Conservation (phyloP, 2,329 filamentous ascomycete species). For the Fusarium ramigenum region DNA sequence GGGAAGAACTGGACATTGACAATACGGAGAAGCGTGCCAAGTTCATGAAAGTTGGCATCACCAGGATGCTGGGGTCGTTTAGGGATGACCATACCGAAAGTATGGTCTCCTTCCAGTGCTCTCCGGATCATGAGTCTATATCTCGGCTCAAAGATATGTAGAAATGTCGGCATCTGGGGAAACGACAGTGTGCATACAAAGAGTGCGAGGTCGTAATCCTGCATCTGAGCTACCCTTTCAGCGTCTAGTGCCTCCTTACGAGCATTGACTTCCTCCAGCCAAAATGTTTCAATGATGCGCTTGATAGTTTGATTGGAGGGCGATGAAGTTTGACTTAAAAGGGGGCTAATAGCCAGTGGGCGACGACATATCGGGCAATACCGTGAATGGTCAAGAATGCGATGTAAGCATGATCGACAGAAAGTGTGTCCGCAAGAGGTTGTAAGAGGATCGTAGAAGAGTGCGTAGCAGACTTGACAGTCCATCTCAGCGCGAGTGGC, state of each 20-base stretch:
- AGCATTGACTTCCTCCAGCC: conserved; percentile 69
- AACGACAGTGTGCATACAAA: conserved; percentile 87
- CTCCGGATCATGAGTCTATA: conserved; percentile 91
- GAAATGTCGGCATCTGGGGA: conserved; percentile 83
- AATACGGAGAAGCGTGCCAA: conserved; percentile 83
- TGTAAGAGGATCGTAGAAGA: conserved; percentile 84
- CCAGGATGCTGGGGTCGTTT: conserved; percentile 58
- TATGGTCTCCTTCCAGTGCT: conserved; percentile 75
- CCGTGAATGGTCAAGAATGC: conserved; percentile 79
- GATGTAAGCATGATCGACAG: conserved; percentile 80
- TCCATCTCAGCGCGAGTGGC: conserved; percentile 76
- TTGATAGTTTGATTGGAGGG: conserved; percentile 71
- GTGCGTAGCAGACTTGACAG: conserved; percentile 86
- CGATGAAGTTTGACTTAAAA: conserved; percentile 52
- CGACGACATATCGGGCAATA: conserved; percentile 85
- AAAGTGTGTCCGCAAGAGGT: conserved; percentile 91
- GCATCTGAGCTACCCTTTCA: conserved; percentile 65
- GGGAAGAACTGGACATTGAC: conserved; percentile 76
- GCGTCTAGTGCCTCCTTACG: conserved; percentile 64
- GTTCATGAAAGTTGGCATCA: conserved; percentile 67
- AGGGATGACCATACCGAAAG: conserved; percentile 87
- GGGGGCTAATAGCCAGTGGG: conserved; percentile 61
- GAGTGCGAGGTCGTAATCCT: conserved; percentile 71
- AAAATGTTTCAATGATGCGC: conserved; percentile 73
- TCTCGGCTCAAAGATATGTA: conserved; percentile 92